phyloP scores from a whole-genome alignment of 768 basidiomycete genomes.

The Kwoniella shandongensis region DNA sequence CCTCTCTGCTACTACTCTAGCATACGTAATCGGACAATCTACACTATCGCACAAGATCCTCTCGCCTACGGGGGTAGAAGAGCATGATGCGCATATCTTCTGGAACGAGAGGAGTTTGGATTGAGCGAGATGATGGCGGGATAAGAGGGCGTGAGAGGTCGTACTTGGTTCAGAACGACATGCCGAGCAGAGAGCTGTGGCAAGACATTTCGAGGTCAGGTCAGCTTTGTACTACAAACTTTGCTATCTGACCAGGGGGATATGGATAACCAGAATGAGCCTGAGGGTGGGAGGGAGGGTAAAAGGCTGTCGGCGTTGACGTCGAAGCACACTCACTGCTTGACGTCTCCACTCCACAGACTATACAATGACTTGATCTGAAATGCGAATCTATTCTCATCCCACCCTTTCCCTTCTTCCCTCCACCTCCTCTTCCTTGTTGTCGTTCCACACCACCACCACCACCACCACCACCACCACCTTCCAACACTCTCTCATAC shows the following conservation, averaged over 20 bases:
- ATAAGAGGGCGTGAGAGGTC: constrained; percentile 63
- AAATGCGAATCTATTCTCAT: constrained; percentile 74
- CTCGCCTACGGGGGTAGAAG: constrained; percentile 61
- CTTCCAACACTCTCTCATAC: constrained; percentile 43
- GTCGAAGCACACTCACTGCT: constrained; percentile 60
- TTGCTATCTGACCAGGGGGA: no score
- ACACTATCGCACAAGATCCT: constrained; percentile 73
- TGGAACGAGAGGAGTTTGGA: constrained; percentile 63
- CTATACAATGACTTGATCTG: constrained; percentile 66
- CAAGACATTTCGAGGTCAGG: no score
- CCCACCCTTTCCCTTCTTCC: constrained; percentile 17
- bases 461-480: constrained; percentile 6
- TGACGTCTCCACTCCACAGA: constrained; percentile 63
- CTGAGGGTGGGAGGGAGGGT: no score
- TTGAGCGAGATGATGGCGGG: constrained; percentile 62
- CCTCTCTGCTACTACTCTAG: constrained; percentile 60
- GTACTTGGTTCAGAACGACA: constrained; percentile 62
- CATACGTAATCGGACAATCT: constrained; percentile 82
- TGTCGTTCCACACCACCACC: not conserved
- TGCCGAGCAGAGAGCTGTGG: constrained; percentile 62
- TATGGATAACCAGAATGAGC: no score
- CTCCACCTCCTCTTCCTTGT: not conserved
- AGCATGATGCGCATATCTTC: constrained; percentile 71
- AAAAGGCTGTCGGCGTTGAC: no score
- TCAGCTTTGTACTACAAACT: not conserved